Percentiles rank a stretch among this genome's conserved stretches.
These are phyloP conservation scores for Cystobasidium onofrii DNA, from an alignment of 768 basidiomycete genomes.

Conservation along the genomic window DNA sequence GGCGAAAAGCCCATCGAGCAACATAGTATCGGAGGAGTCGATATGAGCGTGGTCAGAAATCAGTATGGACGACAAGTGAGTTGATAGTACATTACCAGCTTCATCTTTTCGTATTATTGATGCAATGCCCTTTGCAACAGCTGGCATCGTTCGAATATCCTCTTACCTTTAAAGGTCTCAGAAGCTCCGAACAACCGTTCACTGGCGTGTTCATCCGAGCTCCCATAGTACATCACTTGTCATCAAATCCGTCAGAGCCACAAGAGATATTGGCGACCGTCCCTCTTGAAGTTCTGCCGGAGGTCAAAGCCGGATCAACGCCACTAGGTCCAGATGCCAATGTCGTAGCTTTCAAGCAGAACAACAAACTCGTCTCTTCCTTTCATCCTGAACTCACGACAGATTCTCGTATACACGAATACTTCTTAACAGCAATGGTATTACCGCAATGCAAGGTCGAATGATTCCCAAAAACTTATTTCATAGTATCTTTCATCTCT, in stretches of 20 bases:
- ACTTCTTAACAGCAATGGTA: constrained; percentile 59
- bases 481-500: no score
- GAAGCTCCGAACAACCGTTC: constrained; percentile 58
- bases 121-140: no score
- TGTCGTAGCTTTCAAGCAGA: constrained; percentile 80
- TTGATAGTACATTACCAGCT: constrained; percentile 29
- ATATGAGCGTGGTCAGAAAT: constrained; percentile 72
- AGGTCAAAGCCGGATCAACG: constrained; percentile 34
- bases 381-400: constrained; percentile 90
- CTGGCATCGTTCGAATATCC: constrained; percentile 84
- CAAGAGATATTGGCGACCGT: constrained; percentile 66
- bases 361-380: constrained; percentile 71
- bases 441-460: background rate
- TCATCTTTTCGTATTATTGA: no score
- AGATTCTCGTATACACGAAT: constrained; percentile 83
- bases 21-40: constrained; percentile 71
- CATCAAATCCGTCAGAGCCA: constrained; percentile 45
- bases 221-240: constrained; percentile 51
- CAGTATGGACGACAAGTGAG: constrained; percentile 87
- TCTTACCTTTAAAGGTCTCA: constrained; percentile 58
- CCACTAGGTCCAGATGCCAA: constrained; percentile 46
- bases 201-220: constrained; percentile 88
- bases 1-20: constrained; percentile 65
- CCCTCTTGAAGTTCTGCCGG: constrained; percentile 52
- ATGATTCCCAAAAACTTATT: no score